Conservation (phyloP, 345 rosid genomes). For the Citrus inodora region DNA sequence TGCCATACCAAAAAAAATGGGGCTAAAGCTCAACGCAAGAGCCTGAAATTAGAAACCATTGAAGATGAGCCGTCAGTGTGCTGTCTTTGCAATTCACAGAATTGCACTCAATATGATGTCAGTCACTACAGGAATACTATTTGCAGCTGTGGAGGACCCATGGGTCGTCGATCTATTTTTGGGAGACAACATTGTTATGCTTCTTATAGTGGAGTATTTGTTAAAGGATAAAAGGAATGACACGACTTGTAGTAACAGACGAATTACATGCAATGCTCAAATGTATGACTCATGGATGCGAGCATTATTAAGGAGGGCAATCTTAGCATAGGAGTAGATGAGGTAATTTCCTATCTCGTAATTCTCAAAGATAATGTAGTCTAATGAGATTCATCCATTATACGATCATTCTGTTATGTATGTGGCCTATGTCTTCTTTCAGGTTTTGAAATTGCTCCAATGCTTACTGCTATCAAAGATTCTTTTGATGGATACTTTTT, state of each 20-base stretch:
- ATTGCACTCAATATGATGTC: background rate
- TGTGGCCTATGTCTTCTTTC: background rate
- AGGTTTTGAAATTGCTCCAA: slow-evolving; percentile 22
- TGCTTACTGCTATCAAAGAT: slow-evolving; percentile 8
- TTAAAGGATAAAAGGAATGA: slow-evolving; percentile 11
- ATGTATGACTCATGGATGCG: slow-evolving; percentile 5
- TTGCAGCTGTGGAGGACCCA: slow-evolving; percentile 3
- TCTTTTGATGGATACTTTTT: slow-evolving; percentile 13
- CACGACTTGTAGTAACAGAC: slow-evolving; percentile 1
- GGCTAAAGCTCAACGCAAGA: slow-evolving; percentile 1
- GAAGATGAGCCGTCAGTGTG: background rate
- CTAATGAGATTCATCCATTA: background rate
- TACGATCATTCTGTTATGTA: background rate
- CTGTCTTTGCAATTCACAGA: too few relatives aligned
- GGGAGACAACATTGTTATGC: background rate
- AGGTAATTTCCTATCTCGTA: slow-evolving; percentile 8
- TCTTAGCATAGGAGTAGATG: background rate
- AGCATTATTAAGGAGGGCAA: slow-evolving; percentile 9
- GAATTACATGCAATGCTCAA: slow-evolving; percentile 13
- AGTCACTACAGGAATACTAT: background rate
- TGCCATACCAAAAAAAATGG: slow-evolving; percentile 12
- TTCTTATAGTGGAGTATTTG: slow-evolving; percentile 15
- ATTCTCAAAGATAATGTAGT: background rate
- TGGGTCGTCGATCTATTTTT: background rate
- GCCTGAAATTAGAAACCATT: slow-evolving; percentile 16